Evolutionary conservation across 106 monocot genomes (phyloP), one percentile per base, ranked within the genome.

Genomic region (Cymbidium sinense): DNA sequence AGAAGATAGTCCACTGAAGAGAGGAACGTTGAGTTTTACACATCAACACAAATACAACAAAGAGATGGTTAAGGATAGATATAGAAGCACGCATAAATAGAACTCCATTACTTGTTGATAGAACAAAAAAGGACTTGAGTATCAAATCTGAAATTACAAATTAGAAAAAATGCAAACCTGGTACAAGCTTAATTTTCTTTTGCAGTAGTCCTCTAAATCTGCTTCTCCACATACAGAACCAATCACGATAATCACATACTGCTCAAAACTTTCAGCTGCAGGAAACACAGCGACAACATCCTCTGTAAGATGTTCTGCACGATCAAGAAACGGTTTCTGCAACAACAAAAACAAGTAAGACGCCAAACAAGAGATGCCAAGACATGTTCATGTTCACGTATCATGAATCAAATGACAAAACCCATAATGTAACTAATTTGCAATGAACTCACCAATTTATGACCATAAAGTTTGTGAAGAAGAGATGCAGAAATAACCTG

Each of bases 281-380:
- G 93, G 91, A 79, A 96, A 90, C 29, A 96, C 96, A 81, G 84
- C 85, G 18, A 91, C 96, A 5, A 85, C 91, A 84, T 96, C 96
- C 79, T 96, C 96, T 36, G 91, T 96, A 83, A 96, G 89, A 83
- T 96, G 91, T 37, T 96, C 93, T 30, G 89, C 86, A 84, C 81
- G 87, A 77, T 93, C 96, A 87, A 96, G 89, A 87, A 96, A 96
- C 77, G 96, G 96, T 86, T 75, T 93, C 96, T 96, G 96, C 17
- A n/a, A 84, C 34, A 84, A 78, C 20, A 86, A 58, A 54, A 76
- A n/a, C n/a, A n/a, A n/a, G n/a, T n/a, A n/a, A 15, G 77, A 21
- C 58, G 41, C 12, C 2, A 17, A 52, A 54, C 19, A 39, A 36
- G 0, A 9, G 64, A 71, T 31, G 67, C n/a, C n/a, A n/a, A n/a